These are phyloP conservation scores for Volvariella volvacea DNA, from an alignment of 1,284 basidiomycete species.

Conservation along the genomic window DNA sequence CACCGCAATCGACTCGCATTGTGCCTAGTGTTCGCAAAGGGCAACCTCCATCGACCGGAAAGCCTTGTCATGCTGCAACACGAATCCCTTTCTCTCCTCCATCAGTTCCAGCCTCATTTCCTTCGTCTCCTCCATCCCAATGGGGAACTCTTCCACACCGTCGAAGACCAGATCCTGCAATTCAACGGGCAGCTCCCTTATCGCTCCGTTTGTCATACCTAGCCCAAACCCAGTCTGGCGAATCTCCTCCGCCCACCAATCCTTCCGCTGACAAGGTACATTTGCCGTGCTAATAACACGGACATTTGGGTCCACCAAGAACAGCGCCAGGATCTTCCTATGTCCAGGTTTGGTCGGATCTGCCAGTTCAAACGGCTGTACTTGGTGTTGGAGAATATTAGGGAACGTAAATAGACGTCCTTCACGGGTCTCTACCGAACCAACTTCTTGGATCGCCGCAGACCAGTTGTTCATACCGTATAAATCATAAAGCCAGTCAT, in stretches of 20 bases:
- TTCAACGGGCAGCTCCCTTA: slow-evolving; percentile 6
- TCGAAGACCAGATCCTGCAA: slow-evolving; percentile 6
- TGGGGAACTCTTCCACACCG: slow-evolving; percentile 9
- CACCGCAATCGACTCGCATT: too few relatives aligned
- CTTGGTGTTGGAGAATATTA: slow-evolving; percentile 37
- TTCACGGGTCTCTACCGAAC: slow-evolving; percentile 21
- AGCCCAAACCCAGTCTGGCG: too few relatives aligned
- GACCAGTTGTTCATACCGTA: too few relatives aligned
- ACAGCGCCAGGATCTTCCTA: slow-evolving; percentile 41
- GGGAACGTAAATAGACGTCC: slow-evolving; percentile 27
- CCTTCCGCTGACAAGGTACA: slow-evolving; percentile 34
- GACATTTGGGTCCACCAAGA: slow-evolving; percentile 41
- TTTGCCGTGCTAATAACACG: slow-evolving; percentile 32
- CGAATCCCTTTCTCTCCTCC: slow-evolving; percentile 9
- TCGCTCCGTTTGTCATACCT: not conserved
- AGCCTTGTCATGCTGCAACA: not conserved
- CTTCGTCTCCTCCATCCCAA: slow-evolving; percentile 10
- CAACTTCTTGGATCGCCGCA: slow-evolving; percentile 18
- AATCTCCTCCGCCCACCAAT: slow-evolving; percentile 23
- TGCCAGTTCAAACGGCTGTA: slow-evolving; percentile 29
- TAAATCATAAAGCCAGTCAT: too few relatives aligned
- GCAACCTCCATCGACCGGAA: slow-evolving; percentile 3
- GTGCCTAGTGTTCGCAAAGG: slow-evolving; percentile 11
- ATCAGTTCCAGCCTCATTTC: slow-evolving; percentile 10
- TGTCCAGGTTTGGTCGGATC: slow-evolving; percentile 37